Evolutionary conservation across 2,329 filamentous ascomycete genomes (phyloP).

Genomic region (Fusarium sp.): DNA sequence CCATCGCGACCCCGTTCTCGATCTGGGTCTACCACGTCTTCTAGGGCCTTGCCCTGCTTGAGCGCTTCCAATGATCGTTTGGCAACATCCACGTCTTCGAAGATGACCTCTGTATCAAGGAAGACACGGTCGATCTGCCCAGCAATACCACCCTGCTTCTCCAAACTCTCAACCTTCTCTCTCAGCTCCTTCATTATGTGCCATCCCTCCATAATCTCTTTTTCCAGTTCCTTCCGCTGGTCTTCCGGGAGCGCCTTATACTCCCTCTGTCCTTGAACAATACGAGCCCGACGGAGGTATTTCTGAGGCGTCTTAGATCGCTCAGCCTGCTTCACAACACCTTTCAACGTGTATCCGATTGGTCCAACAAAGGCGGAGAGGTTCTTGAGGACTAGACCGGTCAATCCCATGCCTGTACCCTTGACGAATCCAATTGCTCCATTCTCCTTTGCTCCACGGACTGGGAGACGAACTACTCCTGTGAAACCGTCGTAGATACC

Average conservation of each 20-base stretch:
- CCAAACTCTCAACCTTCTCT: slow-evolving; percentile 42
- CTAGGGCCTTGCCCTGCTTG: slow-evolving; percentile 54
- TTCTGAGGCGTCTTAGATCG: slow-evolving; percentile 64
- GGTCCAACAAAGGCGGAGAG: slow-evolving; percentile 70
- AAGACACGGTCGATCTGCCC: slow-evolving; percentile 48
- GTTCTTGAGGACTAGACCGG: slow-evolving; percentile 73
- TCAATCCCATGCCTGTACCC: slow-evolving; percentile 72
- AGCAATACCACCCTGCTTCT: slow-evolving; percentile 54
- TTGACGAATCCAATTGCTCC: slow-evolving; percentile 60
- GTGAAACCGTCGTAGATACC: slow-evolving; percentile 74
- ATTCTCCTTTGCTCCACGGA: slow-evolving; percentile 65
- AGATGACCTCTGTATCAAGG: slow-evolving; percentile 49
- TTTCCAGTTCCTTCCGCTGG: slow-evolving; percentile 41
- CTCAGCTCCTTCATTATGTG: slow-evolving; percentile 48
- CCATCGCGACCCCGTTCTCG: slow-evolving; percentile 17
- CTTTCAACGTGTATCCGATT: slow-evolving; percentile 72
- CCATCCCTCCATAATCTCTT: slow-evolving; percentile 48
- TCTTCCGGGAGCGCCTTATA: slow-evolving; percentile 50
- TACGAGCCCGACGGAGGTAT: slow-evolving; percentile 67
- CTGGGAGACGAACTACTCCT: slow-evolving; percentile 69
- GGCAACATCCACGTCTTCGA: slow-evolving; percentile 62
- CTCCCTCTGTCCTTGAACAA: slow-evolving; percentile 67
- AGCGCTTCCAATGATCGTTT: slow-evolving; percentile 59
- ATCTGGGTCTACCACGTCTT: slow-evolving; percentile 38
- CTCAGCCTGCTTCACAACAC: slow-evolving; percentile 68